A percentile compares a stretch with the other conserved stretches of the same genome.
Conservation (phyloP, 1,139 yeast genomes). For the Suhomyces atakaporum region DNA sequence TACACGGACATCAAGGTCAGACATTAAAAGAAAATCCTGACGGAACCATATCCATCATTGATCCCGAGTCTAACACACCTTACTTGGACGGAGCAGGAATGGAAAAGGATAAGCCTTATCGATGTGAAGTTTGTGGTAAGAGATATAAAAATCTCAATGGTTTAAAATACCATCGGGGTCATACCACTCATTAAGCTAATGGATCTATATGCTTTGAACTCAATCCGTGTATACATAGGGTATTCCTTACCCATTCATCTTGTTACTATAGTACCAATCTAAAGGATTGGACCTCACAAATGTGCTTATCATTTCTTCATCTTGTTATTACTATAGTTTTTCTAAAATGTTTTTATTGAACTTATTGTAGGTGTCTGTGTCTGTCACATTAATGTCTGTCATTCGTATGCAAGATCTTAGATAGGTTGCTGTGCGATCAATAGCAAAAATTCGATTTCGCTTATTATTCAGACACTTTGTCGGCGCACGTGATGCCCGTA, state of each 20-base stretch:
- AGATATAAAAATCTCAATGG: constrained; percentile 96
- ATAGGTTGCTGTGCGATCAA: too few relatives aligned
- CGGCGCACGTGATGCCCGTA: constrained; percentile 1
- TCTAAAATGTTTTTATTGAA: constrained; percentile 4
- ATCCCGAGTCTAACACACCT: constrained; percentile 89
- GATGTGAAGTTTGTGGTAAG: constrained; percentile 98
- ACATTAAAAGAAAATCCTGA: constrained; percentile 87
- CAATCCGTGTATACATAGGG: too few relatives aligned
- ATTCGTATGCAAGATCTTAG: too few relatives aligned
- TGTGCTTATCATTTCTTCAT: constrained; percentile 8
- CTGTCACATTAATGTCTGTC: neutral
- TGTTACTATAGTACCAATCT: neutral
- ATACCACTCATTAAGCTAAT: constrained; percentile 73
- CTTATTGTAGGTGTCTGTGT: constrained; percentile 1
- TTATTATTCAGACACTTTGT: too few relatives aligned
- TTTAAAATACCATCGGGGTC: constrained; percentile 94
- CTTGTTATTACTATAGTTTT: constrained; percentile 8
- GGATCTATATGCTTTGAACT: neutral
- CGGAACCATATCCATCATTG: constrained; percentile 89
- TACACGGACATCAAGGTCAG: constrained; percentile 97
- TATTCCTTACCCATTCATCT: too few relatives aligned
- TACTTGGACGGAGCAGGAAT: constrained; percentile 90
- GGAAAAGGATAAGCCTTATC: constrained; percentile 96
- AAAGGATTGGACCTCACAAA: neutral
- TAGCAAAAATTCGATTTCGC: too few relatives aligned